Conservation (phyloP, 2,329 filamentous ascomycete genomes). For the Aspergillus texensis region DNA sequence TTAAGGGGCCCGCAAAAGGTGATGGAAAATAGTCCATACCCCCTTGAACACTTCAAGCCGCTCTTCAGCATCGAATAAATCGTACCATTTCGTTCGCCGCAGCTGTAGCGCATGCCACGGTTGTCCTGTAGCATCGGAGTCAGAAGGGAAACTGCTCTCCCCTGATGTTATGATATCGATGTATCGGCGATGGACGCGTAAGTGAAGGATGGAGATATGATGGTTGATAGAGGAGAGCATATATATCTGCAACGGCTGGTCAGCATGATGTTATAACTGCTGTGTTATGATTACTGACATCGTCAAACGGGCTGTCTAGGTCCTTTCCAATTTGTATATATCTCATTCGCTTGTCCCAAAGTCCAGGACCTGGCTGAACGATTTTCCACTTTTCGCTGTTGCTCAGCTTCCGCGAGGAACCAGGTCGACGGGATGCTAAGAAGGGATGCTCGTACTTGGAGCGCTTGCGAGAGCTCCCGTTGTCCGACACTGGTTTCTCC, state of each 20-base stretch:
- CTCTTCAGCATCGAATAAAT: conserved; percentile 58
- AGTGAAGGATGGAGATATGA: conserved; percentile 61
- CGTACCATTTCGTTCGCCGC: conserved; percentile 61
- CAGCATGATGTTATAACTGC: neutral
- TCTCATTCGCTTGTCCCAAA: conserved; percentile 60
- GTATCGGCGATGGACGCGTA: conserved; percentile 60
- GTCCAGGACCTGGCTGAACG: conserved; percentile 51
- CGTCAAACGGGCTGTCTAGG: conserved; percentile 50
- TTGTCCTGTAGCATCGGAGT: conserved; percentile 29
- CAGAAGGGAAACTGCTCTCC: conserved; percentile 28
- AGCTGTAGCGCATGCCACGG: conserved; percentile 57
- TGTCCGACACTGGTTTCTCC: conserved; percentile 26
- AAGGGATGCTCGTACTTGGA: conserved; percentile 39
- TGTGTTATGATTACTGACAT: conserved; percentile 45
- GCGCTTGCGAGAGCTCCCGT: conserved; percentile 41
- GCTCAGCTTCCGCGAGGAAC: conserved; percentile 45
- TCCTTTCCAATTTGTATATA: conserved; percentile 62
- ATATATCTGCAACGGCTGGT: conserved; percentile 52
- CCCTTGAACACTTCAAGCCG: conserved; percentile 59
- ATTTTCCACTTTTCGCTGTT: conserved; percentile 57
- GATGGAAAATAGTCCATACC: conserved; percentile 61
- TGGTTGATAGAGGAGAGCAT: conserved; percentile 65
- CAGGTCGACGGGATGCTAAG: conserved; percentile 34
- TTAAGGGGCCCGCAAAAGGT: conserved; percentile 46
- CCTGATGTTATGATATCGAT: conserved; percentile 57